phyloP scores from a whole-genome alignment of 139 green algal genomes.

The Mychonastes homosphaera region DNA sequence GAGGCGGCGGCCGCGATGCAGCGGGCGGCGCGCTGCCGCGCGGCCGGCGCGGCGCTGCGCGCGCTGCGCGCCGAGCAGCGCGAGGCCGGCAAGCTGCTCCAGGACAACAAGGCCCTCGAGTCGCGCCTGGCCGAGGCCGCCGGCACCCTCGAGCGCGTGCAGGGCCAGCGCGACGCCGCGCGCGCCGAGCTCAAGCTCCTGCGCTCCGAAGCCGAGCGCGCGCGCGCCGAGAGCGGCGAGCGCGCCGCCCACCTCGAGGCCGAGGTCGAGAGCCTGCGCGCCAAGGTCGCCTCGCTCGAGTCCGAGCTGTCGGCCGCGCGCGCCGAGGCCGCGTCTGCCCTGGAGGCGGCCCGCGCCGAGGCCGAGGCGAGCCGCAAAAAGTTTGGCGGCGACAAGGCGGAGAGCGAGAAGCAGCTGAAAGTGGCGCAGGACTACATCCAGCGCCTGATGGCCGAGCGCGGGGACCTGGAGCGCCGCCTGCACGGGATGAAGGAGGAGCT shows the following conservation, averaged over 20 bases:
- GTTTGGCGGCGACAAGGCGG: constrained; percentile 10
- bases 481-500: constrained; percentile 54
- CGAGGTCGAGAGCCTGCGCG: constrained; percentile 2
- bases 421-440: constrained; percentile 30
- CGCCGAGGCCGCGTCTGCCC: neutral
- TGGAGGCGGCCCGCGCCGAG: neutral
- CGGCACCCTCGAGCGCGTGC: constrained; percentile 60
- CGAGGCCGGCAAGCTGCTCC: constrained; percentile 69
- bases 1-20: constrained; percentile 19
- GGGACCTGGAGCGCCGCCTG: constrained; percentile 51
- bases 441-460: constrained; percentile 24
- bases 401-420: constrained; percentile 34
- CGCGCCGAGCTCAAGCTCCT: constrained; percentile 39
- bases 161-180: constrained; percentile 76
- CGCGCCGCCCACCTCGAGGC: neutral
- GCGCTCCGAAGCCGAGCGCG: too few species aligned
- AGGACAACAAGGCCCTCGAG: constrained; percentile 84
- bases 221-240: too few species aligned
- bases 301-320: constrained; percentile 1
- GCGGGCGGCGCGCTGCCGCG: constrained; percentile 24
- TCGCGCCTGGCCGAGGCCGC: constrained; percentile 52
- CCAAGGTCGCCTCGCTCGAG: constrained; percentile 3
- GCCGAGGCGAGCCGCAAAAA: constrained; percentile 1
- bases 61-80: constrained; percentile 44
- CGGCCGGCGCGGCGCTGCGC: constrained; percentile 29